Conservation (phyloP, 345 rosid species). For the Microthlaspi erraticum region DNA sequence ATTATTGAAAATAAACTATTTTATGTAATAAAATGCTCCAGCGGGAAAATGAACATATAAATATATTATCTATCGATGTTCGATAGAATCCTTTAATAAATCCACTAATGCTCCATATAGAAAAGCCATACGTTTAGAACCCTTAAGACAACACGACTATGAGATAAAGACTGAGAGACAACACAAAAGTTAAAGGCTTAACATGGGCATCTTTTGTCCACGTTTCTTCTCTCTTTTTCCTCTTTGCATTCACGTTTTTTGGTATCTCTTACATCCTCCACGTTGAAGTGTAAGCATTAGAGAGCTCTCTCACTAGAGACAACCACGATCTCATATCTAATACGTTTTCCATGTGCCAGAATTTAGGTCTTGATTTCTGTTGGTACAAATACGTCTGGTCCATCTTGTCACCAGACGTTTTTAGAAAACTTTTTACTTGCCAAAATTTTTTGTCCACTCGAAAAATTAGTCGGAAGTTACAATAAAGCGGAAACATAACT, state of each 20-base stretch:
- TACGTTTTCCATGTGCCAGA: constrained; percentile 32
- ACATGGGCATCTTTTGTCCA: constrained; percentile 30
- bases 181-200: constrained; percentile 16
- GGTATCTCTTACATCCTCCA: constrained; percentile 38
- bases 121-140: constrained; percentile 22
- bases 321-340: constrained; percentile 11
- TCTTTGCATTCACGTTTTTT: constrained; percentile 32
- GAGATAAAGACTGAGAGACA: constrained; percentile 29
- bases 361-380: constrained; percentile 19
- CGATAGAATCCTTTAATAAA: not conserved
- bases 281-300: constrained; percentile 22
- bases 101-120: not conserved
- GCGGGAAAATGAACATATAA: not conserved
- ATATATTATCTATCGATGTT: not conserved
- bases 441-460: not conserved
- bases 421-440: constrained; percentile 29
- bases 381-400: constrained; percentile 11
- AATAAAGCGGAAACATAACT: not conserved
- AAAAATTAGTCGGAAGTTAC: not conserved
- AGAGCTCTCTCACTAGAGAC: constrained; percentile 30
- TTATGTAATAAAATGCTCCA: not conserved
- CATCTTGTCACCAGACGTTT: not conserved
- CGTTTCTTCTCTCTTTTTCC: constrained; percentile 21
- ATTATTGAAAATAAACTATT: not conserved
- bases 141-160: constrained; percentile 20